A percentile compares a stretch with the other conserved stretches of the same genome.
Conservation (phyloP, 2,329 filamentous ascomycete genomes). For the Monosporascus sp. region DNA sequence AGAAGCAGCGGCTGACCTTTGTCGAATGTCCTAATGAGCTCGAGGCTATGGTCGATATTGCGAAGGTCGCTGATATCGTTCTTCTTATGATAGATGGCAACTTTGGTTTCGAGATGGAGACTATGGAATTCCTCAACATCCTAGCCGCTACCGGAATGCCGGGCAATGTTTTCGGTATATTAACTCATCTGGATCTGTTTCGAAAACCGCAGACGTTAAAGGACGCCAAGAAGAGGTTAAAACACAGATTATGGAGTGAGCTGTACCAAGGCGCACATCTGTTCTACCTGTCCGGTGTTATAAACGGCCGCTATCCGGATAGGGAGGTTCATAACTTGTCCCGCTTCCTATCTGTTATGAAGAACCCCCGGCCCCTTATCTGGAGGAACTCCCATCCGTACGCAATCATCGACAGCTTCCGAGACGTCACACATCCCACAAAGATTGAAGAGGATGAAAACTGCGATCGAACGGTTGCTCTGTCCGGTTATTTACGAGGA, state of each 20-base stretch:
- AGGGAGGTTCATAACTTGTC: conserved; percentile 94
- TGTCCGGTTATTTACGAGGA: conserved; percentile 90
- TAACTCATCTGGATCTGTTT: conserved; percentile 95
- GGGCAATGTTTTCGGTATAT: conserved; percentile 93
- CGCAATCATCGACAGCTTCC: conserved; percentile 84
- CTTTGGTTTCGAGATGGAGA: conserved; percentile 99
- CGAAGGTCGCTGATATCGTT: conserved; percentile 96
- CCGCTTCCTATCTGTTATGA: conserved; percentile 96
- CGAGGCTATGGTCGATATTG: conserved; percentile 92
- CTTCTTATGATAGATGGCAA: conserved; percentile 98
- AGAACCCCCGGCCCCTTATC: conserved; percentile 91
- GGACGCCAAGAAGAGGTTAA: conserved; percentile 91
- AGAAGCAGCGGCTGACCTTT: conserved; percentile 90
- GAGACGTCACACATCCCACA: conserved; percentile 91
- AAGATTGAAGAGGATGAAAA: conserved; percentile 82
- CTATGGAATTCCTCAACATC: conserved; percentile 97
- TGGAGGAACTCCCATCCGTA: conserved; percentile 98
- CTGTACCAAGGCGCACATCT: conserved; percentile 94
- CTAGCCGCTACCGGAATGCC: conserved; percentile 95
- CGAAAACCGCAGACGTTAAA: conserved; percentile 87
- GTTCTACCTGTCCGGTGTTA: conserved; percentile 93
- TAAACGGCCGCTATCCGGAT: conserved; percentile 95
- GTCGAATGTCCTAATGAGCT: conserved; percentile 96
- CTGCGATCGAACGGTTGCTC: conserved; percentile 82
- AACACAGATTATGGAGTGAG: conserved; percentile 95